Base-by-base conservation (phyloP, 225 moss, liverwort and hornwort species). In the Neckera pumila region DNA sequence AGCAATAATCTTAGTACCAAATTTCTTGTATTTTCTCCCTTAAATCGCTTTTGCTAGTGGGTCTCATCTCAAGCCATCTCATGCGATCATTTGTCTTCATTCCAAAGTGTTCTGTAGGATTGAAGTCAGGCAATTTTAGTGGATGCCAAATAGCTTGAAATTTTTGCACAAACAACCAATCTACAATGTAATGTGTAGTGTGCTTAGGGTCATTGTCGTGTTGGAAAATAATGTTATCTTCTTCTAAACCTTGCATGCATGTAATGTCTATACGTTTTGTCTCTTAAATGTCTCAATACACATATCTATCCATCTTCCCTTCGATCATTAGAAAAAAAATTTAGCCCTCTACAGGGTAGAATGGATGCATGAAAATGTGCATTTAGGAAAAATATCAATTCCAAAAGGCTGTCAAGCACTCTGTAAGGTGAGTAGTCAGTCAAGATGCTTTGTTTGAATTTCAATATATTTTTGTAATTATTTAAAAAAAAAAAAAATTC, bases 121-220 rank as follows among this genome's bases (percentile, higher is more conserved):
- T 21, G n/a, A 12, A 1, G 6, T 22, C 1, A 67, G 2, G 22
- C 2, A 0, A 67, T 67, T 38, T 4, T 0, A 11, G 2, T 22
- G 4, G 12, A 7, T 67, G n/a, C 22, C 2, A 67, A 38, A 9
- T 67, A 67, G 38, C 7, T n/a, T 38, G 13, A 22, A 38, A 2
- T 67, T 67, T 67, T 7, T 22, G 3, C 22, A 3, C 36, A 66
- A 66, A 3, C 7, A 38, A 38, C 7, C 11, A 67, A 67, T 38
- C 22, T 67, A 7, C 38, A 67, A 13, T 12, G 2, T 21, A n/a
- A 67, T 22, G 67, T 67, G 7, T 1, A n/a, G 0, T 67, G n/a
- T 12, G 7, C 7, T n/a, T 38, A 12, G 38, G 7, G 13, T 67
- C 67, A 67, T 67, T 67, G 38, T 22, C 1, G 0, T 22, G 6